These are phyloP conservation scores for Serendipita vermifera DNA, from an alignment of 768 basidiomycete genomes.

Conservation along the genomic window DNA sequence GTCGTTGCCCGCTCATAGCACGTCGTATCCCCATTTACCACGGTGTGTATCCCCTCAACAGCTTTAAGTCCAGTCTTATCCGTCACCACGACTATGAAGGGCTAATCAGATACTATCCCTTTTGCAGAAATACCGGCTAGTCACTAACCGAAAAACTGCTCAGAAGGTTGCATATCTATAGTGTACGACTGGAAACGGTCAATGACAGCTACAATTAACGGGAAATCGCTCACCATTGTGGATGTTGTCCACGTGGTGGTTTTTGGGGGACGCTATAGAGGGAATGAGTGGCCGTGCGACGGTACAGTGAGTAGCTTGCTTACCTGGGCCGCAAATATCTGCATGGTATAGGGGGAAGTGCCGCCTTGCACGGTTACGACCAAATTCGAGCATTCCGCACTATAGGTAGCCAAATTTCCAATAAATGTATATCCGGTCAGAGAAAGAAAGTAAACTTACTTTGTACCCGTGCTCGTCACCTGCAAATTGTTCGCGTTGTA, in stretches of 20 bases:
- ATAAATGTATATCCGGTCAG: too few species aligned
- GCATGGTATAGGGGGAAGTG: not conserved
- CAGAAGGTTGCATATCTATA: not conserved
- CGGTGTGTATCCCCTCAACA: not conserved
- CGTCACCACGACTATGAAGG: not conserved
- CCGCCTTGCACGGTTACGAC: not conserved
- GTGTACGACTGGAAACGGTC: not conserved
- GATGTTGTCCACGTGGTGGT: slow-evolving; percentile 1
- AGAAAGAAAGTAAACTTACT: not conserved
- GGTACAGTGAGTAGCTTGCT: too few species aligned
- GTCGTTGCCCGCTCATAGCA: not conserved
- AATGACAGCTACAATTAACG: not conserved
- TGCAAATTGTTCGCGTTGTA: not conserved
- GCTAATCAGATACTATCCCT: not conserved
- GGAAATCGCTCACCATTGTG: not conserved
- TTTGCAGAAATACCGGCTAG: not conserved
- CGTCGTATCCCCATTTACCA: not conserved
- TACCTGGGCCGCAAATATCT: not conserved
- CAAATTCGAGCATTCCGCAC: slow-evolving; percentile 2
- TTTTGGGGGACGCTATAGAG: not conserved
- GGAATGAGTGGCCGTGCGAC: not conserved
- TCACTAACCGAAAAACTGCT: slow-evolving; percentile 1
- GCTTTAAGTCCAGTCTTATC: not conserved
- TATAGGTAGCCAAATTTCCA: not conserved
- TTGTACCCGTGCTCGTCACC: not conserved